Conservation (phyloP, 2,329 filamentous ascomycete species). For the Gliomastix tumulicola region DNA sequence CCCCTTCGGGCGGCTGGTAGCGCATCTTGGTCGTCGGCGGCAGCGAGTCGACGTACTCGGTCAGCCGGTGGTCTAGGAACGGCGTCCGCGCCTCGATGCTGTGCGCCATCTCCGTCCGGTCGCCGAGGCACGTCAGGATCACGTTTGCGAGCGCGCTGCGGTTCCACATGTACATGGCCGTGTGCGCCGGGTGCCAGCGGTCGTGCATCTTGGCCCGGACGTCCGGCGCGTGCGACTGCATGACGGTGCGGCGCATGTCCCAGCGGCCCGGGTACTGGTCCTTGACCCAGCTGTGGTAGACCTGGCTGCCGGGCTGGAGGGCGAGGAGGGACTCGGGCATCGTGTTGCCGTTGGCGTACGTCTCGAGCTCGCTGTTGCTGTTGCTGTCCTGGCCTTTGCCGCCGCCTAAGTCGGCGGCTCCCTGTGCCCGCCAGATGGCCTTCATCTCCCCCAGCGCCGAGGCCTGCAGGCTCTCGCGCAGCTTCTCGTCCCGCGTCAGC, state of each 20-base stretch:
- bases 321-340: not conserved
- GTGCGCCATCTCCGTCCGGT: constrained; percentile 27
- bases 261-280: not conserved
- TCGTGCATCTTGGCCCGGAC: constrained; percentile 11
- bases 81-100: constrained; percentile 25
- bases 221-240: constrained; percentile 6
- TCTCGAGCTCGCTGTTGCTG: not conserved
- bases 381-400: not conserved
- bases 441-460: not conserved
- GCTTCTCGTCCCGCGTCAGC: constrained; percentile 4
- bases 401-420: not conserved
- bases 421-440: not conserved
- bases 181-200: constrained; percentile 20
- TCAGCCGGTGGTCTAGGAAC: constrained; percentile 23
- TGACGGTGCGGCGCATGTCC: not conserved
- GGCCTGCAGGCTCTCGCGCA: not conserved
- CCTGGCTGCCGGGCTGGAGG: not conserved
- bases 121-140: constrained; percentile 20
- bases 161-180: constrained; percentile 16
- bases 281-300: not conserved
- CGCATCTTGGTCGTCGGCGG: constrained; percentile 18
- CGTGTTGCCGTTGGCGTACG: too few relatives aligned
- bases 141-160: constrained; percentile 15
- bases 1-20: constrained; percentile 3
- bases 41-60: constrained; percentile 19